Percentiles rank a stretch among this genome's conserved stretches.
Evolutionary conservation across 257 asterid genomes (phyloP).

Genomic region (Solanum habrochaites): DNA sequence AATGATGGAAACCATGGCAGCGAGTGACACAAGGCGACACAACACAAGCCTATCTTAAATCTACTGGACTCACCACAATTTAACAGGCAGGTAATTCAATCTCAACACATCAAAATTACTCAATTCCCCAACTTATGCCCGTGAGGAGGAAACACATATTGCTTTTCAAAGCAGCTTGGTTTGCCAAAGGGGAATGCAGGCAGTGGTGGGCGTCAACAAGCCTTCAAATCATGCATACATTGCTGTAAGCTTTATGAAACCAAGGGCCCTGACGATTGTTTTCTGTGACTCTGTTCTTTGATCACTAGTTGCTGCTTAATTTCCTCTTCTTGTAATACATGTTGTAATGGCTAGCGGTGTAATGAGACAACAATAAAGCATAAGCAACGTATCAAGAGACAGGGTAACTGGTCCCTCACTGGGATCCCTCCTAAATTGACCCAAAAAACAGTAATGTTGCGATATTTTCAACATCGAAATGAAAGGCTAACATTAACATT

Average conservation of each 20-base stretch:
- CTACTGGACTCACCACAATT: constrained; percentile 65
- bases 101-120: constrained; percentile 72
- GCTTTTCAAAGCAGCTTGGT: constrained; percentile 97
- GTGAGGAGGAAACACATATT: constrained; percentile 75
- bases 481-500: background rate
- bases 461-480: background rate
- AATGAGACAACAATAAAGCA: constrained; percentile 76
- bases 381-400: constrained; percentile 80
- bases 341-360: constrained; percentile 65
- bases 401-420: constrained; percentile 94
- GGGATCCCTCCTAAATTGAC: constrained; percentile 65
- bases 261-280: constrained; percentile 62
- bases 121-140: constrained; percentile 63
- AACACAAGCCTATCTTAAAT: background rate
- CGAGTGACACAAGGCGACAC: background rate
- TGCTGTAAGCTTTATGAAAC: constrained; percentile 78
- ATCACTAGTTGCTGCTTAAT: constrained; percentile 17
- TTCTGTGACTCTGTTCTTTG: constrained; percentile 38
- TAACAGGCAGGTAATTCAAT: constrained; percentile 67
- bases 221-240: constrained; percentile 78
- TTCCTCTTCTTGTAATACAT: constrained; percentile 81
- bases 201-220: constrained; percentile 71
- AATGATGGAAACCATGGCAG: background rate
- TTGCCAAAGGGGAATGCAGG: constrained; percentile 73
- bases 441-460: background rate